Evolutionary conservation across 2,329 filamentous ascomycete species (phyloP), one percentile per base, ranked within the genome.

Genomic region (Alternaria incomplexa): DNA sequence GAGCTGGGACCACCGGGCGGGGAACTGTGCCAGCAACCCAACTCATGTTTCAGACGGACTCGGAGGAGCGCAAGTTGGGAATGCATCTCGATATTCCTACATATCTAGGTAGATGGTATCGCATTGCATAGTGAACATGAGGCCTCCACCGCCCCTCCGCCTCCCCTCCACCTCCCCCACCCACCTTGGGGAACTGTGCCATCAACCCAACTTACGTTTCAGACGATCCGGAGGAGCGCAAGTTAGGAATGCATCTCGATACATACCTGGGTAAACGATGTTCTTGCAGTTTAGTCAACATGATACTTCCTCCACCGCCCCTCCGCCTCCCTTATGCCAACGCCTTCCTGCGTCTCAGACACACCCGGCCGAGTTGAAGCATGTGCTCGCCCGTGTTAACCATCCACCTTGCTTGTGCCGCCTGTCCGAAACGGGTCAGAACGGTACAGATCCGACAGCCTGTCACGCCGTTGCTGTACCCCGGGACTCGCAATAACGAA

Each of bases 1-100:
- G 36, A 40, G 62, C 62, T 58, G 47, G 50, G 46, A 53, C 55
- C 55, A 58, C 45, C 36, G 36, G 48, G 59, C 58, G 62, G 59
- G 59, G 56, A 63, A 58, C 60, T 36, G 46, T 32, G 26, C 43
- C 59, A 62, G 54, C 52, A 46, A 52, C 58, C 46, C 46, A 26
- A 8, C 44, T 5, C 36, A 40, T 36, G 59, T 58, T 62, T 62
- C 59, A 62, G 51, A 25, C 56, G 28, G 43, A 8, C 43, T 30
- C 46, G 55, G 40, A 25, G 15, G 20, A 20, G 12, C 6, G 32
- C 9, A 30, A 8, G 43, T 28, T 36, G 3, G 32, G 32, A 36
- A n/a, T 10, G 32, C 32, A 36, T 36, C 32, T 36, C 8, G 32
- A 36, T 36, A 32, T 13, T 32, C 30, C 30, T 32, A 36, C 32